These are phyloP conservation scores for Coprinellus aureogranulatus DNA, from an alignment of 768 basidiomycete genomes.

Conservation along the genomic window DNA sequence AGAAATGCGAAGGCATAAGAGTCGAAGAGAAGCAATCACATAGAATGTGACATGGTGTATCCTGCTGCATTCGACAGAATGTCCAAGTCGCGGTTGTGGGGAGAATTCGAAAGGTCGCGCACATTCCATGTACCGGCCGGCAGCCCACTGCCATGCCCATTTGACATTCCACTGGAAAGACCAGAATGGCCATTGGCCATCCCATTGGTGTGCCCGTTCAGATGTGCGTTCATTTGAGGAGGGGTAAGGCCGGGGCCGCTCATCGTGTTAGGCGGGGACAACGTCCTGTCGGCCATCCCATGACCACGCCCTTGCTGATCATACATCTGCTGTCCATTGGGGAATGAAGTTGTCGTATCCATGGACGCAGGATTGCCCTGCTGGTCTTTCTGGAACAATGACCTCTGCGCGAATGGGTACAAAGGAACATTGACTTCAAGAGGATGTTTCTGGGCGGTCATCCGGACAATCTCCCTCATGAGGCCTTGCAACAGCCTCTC, in stretches of 20 bases:
- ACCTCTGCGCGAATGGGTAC: slow-evolving; percentile 75
- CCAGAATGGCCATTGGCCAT: too few relatives aligned
- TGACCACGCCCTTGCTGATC: neutral
- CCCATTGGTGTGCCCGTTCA: too few relatives aligned
- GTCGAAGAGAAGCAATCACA: slow-evolving; percentile 6
- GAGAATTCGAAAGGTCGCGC: slow-evolving; percentile 23
- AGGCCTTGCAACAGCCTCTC: slow-evolving; percentile 78
- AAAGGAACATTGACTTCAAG: slow-evolving; percentile 77
- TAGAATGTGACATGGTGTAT: slow-evolving; percentile 3
- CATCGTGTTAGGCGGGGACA: slow-evolving; percentile 4
- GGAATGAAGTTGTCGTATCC: slow-evolving; percentile 2
- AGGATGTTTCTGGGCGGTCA: slow-evolving; percentile 79
- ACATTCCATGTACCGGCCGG: slow-evolving; percentile 19
- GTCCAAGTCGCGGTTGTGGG: slow-evolving; percentile 15
- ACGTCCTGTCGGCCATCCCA: slow-evolving; percentile 1
- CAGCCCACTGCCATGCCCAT: neutral
- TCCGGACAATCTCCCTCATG: slow-evolving; percentile 80
- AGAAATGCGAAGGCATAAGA: neutral
- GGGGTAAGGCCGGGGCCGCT: neutral
- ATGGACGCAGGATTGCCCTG: slow-evolving; percentile 12
- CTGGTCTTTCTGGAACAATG: slow-evolving; percentile 52
- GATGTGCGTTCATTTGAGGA: neutral
- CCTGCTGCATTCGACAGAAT: neutral
- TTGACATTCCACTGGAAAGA: too few relatives aligned
- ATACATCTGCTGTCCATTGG: slow-evolving; percentile 5